Conservation (phyloP, 495 filamentous ascomycete species). For the Polyplosphaeria fusca region DNA sequence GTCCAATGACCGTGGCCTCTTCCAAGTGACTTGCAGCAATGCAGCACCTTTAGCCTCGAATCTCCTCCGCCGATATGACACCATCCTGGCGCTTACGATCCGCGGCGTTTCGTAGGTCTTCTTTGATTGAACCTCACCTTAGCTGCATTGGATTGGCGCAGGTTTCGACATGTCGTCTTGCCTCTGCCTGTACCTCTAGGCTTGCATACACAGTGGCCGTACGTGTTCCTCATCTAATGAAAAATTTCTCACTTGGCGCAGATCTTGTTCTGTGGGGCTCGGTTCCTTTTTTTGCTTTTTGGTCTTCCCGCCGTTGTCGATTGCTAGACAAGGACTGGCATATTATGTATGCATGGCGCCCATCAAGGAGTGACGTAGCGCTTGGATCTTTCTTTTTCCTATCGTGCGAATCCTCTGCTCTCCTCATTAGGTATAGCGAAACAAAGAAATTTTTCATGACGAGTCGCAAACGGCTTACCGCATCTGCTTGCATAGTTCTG, state of each 20-base stretch:
- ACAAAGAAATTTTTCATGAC: too few species aligned
- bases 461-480: too few species aligned
- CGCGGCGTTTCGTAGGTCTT: not conserved
- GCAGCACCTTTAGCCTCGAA: not conserved
- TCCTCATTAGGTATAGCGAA: not conserved
- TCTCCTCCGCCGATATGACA: not conserved
- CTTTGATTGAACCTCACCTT: not conserved
- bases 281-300: not conserved
- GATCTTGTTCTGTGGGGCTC: not conserved
- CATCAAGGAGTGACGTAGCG: constrained; percentile 12
- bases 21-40: not conserved
- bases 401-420: not conserved
- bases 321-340: not conserved
- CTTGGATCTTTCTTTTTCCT: not conserved
- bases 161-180: not conserved
- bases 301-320: not conserved
- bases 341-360: not conserved
- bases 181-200: not conserved
- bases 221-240: not conserved
- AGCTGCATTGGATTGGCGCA: constrained; percentile 14
- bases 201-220: constrained; percentile 4
- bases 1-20: not conserved
- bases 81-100: not conserved
- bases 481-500: too few species aligned
- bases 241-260: not conserved